Conservation (phyloP, 768 basidiomycete genomes). For the Boletus coccyginus region DNA sequence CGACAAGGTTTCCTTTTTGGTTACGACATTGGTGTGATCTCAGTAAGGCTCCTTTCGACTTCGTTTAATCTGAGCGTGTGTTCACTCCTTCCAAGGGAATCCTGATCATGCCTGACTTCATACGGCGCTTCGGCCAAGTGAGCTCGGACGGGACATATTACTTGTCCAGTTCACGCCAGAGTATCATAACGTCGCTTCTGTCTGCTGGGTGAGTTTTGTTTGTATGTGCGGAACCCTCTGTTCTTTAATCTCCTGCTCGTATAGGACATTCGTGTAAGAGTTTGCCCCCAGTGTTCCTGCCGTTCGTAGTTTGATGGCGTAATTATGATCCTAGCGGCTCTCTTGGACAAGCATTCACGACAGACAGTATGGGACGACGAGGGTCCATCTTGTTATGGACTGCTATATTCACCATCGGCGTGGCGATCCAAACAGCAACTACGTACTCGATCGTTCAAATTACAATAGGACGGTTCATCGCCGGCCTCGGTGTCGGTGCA, state of each 20-base stretch:
- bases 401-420: constrained; percentile 14
- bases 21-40: constrained; percentile 17
- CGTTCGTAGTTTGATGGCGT: neutral
- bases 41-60: constrained; percentile 1
- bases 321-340: constrained; percentile 44
- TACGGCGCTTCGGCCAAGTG: constrained; percentile 11
- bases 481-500: constrained; percentile 16
- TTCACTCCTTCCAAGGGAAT: constrained; percentile 5
- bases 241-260: neutral
- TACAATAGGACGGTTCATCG: constrained; percentile 12
- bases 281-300: no score
- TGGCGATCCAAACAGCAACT: constrained; percentile 13
- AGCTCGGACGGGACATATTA: constrained; percentile 7
- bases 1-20: constrained; percentile 13
- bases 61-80: neutral
- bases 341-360: constrained; percentile 50
- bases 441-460: constrained; percentile 12
- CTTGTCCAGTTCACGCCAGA: constrained; percentile 17
- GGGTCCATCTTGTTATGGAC: constrained; percentile 14
- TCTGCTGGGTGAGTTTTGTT: constrained; percentile 8
- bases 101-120: constrained; percentile 16
- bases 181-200: constrained; percentile 17
- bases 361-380: constrained; percentile 15
- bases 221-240: neutral
- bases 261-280: constrained; percentile 14